phyloP scores from a whole-genome alignment of 1,284 basidiomycete species.

The Ganoderma lucidum region DNA sequence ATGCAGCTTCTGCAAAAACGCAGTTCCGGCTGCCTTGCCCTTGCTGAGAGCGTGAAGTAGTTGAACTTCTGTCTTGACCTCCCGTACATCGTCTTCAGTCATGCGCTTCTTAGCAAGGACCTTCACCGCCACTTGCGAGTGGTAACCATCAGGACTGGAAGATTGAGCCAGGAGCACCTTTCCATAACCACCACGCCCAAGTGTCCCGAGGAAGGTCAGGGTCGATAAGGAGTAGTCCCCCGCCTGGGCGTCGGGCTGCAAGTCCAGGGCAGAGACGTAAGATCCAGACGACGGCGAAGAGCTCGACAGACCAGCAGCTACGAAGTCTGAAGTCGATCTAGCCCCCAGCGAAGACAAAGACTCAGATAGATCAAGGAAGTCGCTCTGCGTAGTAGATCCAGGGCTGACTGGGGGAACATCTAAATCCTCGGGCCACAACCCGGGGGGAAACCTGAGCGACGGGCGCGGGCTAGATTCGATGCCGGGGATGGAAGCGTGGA shows the following conservation, averaged over 20 bases:
- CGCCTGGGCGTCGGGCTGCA: neutral
- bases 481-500: neutral
- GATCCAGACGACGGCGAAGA: constrained; percentile 5
- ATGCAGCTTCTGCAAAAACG: constrained; percentile 25
- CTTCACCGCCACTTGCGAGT: constrained; percentile 28
- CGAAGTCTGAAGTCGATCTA: neutral
- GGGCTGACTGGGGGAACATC: neutral
- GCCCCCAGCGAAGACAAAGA: neutral
- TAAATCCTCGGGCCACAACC: neutral
- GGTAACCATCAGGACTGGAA: neutral
- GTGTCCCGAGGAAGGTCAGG: constrained; percentile 25
- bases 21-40: neutral
- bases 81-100: constrained; percentile 24
- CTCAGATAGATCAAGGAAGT: constrained; percentile 7
- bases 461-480: neutral
- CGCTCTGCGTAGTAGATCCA: neutral
- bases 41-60: constrained; percentile 19
- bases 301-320: neutral
- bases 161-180: constrained; percentile 33
- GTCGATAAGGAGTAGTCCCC: constrained; percentile 16
- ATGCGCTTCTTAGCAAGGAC: constrained; percentile 27
- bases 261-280: neutral
- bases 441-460: constrained; percentile 4
- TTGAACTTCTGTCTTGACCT: constrained; percentile 27
- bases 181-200: constrained; percentile 32